Conservation (phyloP, 2,329 filamentous ascomycete species). For the Fusarium avenaceum region DNA sequence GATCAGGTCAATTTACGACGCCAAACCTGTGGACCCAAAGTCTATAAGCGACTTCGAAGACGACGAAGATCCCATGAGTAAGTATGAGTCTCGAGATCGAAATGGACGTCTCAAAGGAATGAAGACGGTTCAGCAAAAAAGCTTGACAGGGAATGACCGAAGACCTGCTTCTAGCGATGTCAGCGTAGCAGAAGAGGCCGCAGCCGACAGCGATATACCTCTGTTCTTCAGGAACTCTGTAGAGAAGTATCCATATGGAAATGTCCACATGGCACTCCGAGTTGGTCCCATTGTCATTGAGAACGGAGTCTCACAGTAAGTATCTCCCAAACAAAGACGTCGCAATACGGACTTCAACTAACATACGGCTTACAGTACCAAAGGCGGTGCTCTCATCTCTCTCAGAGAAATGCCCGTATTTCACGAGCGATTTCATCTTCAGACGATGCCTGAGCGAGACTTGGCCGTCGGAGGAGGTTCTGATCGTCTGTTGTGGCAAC, state of each 20-base stretch:
- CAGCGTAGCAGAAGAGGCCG: constrained; percentile 33
- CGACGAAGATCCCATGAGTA: constrained; percentile 1
- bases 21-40: background rate
- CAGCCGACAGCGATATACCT: constrained; percentile 48
- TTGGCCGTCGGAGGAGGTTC: constrained; percentile 30
- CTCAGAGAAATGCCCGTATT: constrained; percentile 41
- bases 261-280: constrained; percentile 58
- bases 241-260: constrained; percentile 55
- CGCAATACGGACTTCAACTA: background rate
- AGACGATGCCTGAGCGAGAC: constrained; percentile 36
- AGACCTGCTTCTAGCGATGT: constrained; percentile 26
- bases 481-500: constrained; percentile 30
- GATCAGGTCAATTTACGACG: no score
- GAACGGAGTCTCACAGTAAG: constrained; percentile 57
- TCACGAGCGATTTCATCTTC: constrained; percentile 42
- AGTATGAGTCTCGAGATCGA: background rate
- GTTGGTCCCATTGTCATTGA: constrained; percentile 58
- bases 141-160: constrained; percentile 18
- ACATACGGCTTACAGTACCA: constrained; percentile 32
- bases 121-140: constrained; percentile 19
- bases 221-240: constrained; percentile 49
- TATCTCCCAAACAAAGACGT: background rate
- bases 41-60: constrained; percentile 20
- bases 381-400: constrained; percentile 48
- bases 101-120: constrained; percentile 24